Conservation (phyloP, 805 yeast species). For the Helenozyma rhizophorensis region DNA sequence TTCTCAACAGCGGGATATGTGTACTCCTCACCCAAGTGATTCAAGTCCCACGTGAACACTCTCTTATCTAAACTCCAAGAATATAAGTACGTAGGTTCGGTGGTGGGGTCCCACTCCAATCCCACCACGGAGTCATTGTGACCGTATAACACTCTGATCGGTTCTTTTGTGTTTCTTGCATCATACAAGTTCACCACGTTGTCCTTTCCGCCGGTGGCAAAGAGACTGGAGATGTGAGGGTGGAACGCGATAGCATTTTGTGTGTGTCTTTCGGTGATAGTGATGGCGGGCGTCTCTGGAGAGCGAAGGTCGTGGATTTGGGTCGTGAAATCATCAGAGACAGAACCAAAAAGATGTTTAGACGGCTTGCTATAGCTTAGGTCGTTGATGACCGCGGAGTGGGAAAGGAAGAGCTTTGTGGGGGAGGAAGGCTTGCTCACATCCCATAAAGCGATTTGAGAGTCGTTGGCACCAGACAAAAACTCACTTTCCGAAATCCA, state of each 20-base stretch:
- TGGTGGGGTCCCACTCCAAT: slow-evolving; percentile 45
- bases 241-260: slow-evolving; percentile 69
- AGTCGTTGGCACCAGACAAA: slow-evolving; percentile 63
- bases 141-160: slow-evolving; percentile 64
- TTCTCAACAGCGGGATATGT: slow-evolving; percentile 24
- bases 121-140: slow-evolving; percentile 46
- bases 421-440: slow-evolving; percentile 42
- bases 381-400: slow-evolving; percentile 61
- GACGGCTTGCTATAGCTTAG: slow-evolving; percentile 50
- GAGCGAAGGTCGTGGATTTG: slow-evolving; percentile 58
- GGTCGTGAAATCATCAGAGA: slow-evolving; percentile 60
- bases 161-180: slow-evolving; percentile 53
- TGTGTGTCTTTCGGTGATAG: slow-evolving; percentile 45
- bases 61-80: slow-evolving; percentile 64
- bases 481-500: slow-evolving; percentile 54
- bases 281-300: slow-evolving; percentile 37
- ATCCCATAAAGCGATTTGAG: slow-evolving; percentile 71
- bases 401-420: slow-evolving; percentile 43
- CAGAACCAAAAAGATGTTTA: slow-evolving; percentile 58
- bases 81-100: slow-evolving; percentile 48
- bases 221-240: slow-evolving; percentile 47
- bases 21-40: slow-evolving; percentile 52
- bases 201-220: slow-evolving; percentile 79
- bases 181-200: slow-evolving; percentile 74
- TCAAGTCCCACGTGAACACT: slow-evolving; percentile 71